These are phyloP conservation scores for Scorias spongiosa DNA, from an alignment of 2,329 filamentous ascomycete genomes.

Conservation along the genomic window DNA sequence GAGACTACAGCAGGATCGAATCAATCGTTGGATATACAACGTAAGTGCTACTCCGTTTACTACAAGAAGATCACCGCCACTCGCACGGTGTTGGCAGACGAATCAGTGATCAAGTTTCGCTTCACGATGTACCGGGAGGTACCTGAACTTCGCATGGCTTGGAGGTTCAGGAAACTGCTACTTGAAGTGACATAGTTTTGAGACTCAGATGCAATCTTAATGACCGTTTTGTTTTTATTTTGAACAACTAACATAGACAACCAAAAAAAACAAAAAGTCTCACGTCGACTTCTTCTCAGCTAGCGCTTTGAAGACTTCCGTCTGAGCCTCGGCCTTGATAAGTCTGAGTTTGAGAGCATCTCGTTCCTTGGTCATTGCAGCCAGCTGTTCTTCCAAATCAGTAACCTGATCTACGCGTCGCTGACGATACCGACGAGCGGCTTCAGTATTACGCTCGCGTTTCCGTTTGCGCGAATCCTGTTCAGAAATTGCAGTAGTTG, in stretches of 20 bases:
- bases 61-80: too few relatives aligned
- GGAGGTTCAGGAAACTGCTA: too few relatives aligned
- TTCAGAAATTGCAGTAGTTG: conserved; percentile 2
- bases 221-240: too few relatives aligned
- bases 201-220: too few relatives aligned
- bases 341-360: conserved; percentile 49
- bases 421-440: conserved; percentile 57
- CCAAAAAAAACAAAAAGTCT: background rate
- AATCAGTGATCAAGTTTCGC: too few relatives aligned
- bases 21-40: too few relatives aligned
- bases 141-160: too few relatives aligned
- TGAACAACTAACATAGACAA: background rate
- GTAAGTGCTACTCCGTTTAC: too few relatives aligned
- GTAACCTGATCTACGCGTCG: conserved; percentile 52
- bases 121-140: too few relatives aligned
- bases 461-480: conserved; percentile 25
- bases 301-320: conserved; percentile 35
- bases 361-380: conserved; percentile 43
- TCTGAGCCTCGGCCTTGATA: conserved; percentile 50
- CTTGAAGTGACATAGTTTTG: too few relatives aligned
- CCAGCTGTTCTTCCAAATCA: conserved; percentile 45
- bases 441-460: conserved; percentile 53
- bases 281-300: conserved; percentile 3
- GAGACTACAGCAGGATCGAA: too few relatives aligned
- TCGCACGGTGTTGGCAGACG: too few relatives aligned